These are phyloP conservation scores for Auriscalpium vulgare DNA, from an alignment of 768 basidiomycete genomes.

Conservation along the genomic window DNA sequence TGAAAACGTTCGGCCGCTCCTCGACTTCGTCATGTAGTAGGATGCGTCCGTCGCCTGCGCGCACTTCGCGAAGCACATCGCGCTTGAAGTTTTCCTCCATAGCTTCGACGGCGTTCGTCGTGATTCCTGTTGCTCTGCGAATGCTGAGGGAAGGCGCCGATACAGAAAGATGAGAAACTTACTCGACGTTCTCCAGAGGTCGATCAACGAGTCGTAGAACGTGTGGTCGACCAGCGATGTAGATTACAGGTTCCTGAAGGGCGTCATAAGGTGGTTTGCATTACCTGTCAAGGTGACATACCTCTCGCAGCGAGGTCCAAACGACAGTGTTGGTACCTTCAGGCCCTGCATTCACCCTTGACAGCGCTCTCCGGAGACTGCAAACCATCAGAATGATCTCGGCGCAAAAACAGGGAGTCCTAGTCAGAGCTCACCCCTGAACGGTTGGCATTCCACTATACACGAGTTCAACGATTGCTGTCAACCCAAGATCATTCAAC, in stretches of 20 bases:
- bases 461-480: constrained; percentile 4
- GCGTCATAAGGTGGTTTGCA: background rate
- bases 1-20: constrained; percentile 82
- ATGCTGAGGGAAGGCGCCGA: background rate
- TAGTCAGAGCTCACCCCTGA: constrained; percentile 55
- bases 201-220: constrained; percentile 82
- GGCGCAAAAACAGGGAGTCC: too few relatives aligned
- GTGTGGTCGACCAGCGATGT: constrained; percentile 79
- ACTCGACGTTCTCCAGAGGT: constrained; percentile 95
- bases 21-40: constrained; percentile 95
- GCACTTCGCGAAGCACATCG: constrained; percentile 82
- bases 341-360: constrained; percentile 73
- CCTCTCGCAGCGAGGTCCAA: constrained; percentile 96
- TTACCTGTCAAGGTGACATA: constrained; percentile 20
- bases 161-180: constrained; percentile 12
- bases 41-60: constrained; percentile 62
- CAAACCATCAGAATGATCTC: too few relatives aligned
- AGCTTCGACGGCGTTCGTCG: constrained; percentile 79
- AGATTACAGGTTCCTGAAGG: constrained; percentile 83
- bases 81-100: constrained; percentile 87
- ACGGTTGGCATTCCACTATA: constrained; percentile 91
- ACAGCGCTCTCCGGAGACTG: constrained; percentile 72
- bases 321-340: constrained; percentile 68
- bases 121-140: constrained; percentile 83
- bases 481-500: background rate